phyloP scores from a whole-genome alignment of 2,329 filamentous ascomycete genomes.

The Exophiala sideris region DNA sequence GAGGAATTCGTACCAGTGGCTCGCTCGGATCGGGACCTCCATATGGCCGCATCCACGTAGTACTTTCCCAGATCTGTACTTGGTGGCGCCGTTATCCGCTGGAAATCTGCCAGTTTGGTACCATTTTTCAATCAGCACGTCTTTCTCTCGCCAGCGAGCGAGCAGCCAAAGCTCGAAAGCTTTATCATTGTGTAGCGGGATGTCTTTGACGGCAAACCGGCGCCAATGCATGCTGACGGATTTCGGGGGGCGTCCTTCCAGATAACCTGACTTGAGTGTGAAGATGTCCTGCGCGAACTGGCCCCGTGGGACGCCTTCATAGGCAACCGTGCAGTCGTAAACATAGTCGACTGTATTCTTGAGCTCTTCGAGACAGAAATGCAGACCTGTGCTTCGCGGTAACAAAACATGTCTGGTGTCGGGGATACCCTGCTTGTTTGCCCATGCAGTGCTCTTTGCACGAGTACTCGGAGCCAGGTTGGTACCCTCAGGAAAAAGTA shows the following conservation, averaged over 20 bases:
- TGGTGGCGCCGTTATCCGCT: slow-evolving; percentile 54
- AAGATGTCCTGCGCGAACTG: slow-evolving; percentile 78
- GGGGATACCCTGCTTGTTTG: slow-evolving; percentile 68
- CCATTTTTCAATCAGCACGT: slow-evolving; percentile 76
- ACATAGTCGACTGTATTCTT: slow-evolving; percentile 73
- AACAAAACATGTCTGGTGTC: slow-evolving; percentile 73
- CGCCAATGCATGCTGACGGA: slow-evolving; percentile 91
- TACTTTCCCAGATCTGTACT: slow-evolving; percentile 41
- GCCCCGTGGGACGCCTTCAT: slow-evolving; percentile 43
- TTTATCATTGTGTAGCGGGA: slow-evolving; percentile 66
- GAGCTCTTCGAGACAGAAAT: slow-evolving; percentile 74
- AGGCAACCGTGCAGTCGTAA: slow-evolving; percentile 59
- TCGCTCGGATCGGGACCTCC: slow-evolving; percentile 33
- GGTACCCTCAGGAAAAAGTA: slow-evolving; percentile 84
- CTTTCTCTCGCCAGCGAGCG: slow-evolving; percentile 81
- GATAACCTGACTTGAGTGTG: slow-evolving; percentile 72
- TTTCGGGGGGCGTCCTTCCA: slow-evolving; percentile 76
- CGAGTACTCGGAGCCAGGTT: slow-evolving; percentile 71
- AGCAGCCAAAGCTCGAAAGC: slow-evolving; percentile 74
- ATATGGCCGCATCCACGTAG: slow-evolving; percentile 31
- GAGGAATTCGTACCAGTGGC: slow-evolving; percentile 34
- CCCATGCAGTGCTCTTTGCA: slow-evolving; percentile 69
- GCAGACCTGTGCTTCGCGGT: slow-evolving; percentile 75
- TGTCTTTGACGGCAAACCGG: slow-evolving; percentile 68
- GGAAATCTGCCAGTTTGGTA: slow-evolving; percentile 69